Conservation (phyloP, 805 yeast genomes). For the Myxozyma neglecta region DNA sequence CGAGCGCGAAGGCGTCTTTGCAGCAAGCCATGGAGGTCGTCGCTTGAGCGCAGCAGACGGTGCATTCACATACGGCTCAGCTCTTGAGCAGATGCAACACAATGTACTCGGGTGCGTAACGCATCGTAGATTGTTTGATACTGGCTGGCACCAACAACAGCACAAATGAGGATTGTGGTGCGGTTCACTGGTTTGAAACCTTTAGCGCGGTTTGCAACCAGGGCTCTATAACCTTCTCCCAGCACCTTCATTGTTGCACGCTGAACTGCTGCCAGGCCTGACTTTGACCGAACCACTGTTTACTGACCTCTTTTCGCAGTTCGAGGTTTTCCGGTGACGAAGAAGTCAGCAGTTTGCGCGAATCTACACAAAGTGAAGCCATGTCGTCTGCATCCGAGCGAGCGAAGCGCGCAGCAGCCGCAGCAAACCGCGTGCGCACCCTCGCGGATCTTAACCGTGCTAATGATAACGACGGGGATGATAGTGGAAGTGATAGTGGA, state of each 20-base stretch:
- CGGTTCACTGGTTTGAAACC: too few relatives aligned
- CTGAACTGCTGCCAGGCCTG: too few relatives aligned
- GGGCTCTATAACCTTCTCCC: too few relatives aligned
- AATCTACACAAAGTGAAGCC: not conserved
- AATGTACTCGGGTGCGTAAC: too few relatives aligned
- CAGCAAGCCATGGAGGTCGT: not conserved
- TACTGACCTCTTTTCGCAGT: not conserved
- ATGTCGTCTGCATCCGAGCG: constrained; percentile 17
- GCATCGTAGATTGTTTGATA: too few relatives aligned
- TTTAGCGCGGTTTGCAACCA: too few relatives aligned
- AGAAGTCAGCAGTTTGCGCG: not conserved
- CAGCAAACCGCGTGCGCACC: constrained; percentile 24
- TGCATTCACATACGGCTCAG: not conserved
- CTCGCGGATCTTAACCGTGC: constrained; percentile 25
- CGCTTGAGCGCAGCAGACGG: not conserved
- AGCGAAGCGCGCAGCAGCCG: constrained; percentile 24
- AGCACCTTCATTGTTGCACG: too few relatives aligned
- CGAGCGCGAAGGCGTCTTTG: not conserved
- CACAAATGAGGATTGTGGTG: too few relatives aligned
- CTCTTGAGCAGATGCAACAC: too few relatives aligned
- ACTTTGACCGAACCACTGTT: too few relatives aligned
- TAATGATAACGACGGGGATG: constrained; percentile 5
- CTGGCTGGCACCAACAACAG: too few relatives aligned
- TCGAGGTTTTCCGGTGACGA: not conserved
- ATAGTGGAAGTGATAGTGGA: constrained; percentile 34